Evolutionary conservation across 331 rosid genomes (phyloP), one percentile per base, ranked within the genome.

Genomic region (Pyrus hybrid): DNA sequence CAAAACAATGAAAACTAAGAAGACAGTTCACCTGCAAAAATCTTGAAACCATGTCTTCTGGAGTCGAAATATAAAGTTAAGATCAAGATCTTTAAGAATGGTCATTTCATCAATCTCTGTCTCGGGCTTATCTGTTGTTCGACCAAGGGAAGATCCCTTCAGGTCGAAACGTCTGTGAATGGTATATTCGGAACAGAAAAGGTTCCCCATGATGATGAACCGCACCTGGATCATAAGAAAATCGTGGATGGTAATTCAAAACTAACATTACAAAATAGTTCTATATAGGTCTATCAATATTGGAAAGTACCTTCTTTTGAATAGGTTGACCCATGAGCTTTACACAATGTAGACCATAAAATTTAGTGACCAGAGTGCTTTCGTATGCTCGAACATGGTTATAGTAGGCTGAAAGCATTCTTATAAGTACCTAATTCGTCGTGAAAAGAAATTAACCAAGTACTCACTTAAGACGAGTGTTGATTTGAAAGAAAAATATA

Each of bases 71-170:
- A 90, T 78, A 60, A 90, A 93, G 83, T 93, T 93, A 22, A 93
- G 94, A 84, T 93, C 96, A 25, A 93, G 97, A 82, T 93, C 96
- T 81, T 93, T 90, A 67, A 93, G 96, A 67, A 93, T 88, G 9
- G 94, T 90, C 53, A 89, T 87, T 77, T 86, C 94, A 74, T 91
- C 89, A 64, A 93, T 86, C 63, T 93, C 94, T 28, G 86, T 72
- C 84, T 83, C 88, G 1, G 87, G 82, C 64, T 88, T 90, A 83
- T 88, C 93, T 33, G 90, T 86, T 13, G 71, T 83, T 63, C 94
- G 91, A 14, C 96, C 97, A 47, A 92, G 88, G 56, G 92, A 89
- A 62, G 96, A 90, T 22, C 96, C 97, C 67, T 92, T 92, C 85
- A 92, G 83, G 82, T 90, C 96, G 30, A 83, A 93, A 58, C 94